A percentile compares a stretch with the other conserved stretches of the same genome.
Evolutionary conservation across 1,284 basidiomycete species (phyloP).

Genomic region (Schizophyllum commune): DNA sequence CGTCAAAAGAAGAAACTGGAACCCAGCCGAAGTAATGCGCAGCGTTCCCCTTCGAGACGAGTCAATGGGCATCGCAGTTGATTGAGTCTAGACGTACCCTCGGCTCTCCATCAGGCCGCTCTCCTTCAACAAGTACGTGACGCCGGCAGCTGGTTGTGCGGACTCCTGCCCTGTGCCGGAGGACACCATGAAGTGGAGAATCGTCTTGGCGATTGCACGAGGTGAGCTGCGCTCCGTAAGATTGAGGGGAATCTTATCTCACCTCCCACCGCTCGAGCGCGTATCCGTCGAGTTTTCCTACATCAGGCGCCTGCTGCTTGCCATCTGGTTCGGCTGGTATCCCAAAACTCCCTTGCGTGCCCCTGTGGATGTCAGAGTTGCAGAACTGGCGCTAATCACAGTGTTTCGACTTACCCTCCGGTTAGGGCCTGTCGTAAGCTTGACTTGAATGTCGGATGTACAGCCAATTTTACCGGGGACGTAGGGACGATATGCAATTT

Average conservation of each 20-base stretch:
- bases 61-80: constrained; percentile 6
- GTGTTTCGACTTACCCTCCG: constrained; percentile 62
- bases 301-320: constrained; percentile 42
- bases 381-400: neutral
- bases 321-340: constrained; percentile 66
- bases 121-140: constrained; percentile 75
- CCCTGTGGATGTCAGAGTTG: constrained; percentile 40
- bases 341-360: constrained; percentile 88
- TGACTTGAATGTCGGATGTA: constrained; percentile 75
- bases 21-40: constrained; percentile 91
- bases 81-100: constrained; percentile 35
- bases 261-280: constrained; percentile 96
- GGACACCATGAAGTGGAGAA: constrained; percentile 98
- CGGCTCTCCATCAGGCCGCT: constrained; percentile 80
- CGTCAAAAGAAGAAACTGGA: constrained; percentile 94
- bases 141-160: constrained; percentile 70
- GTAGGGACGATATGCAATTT: constrained; percentile 71
- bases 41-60: constrained; percentile 39
- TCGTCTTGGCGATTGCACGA: constrained; percentile 50
- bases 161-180: constrained; percentile 69
- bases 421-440: constrained; percentile 85
- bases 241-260: constrained; percentile 16
- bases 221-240: neutral
- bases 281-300: constrained; percentile 74
- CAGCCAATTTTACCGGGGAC: constrained; percentile 49